Percentiles rank a stretch among this genome's conserved stretches.
Evolutionary conservation across 176 grass and related monocot species (phyloP).

Genomic region (Hsuehochloa calcarea): DNA sequence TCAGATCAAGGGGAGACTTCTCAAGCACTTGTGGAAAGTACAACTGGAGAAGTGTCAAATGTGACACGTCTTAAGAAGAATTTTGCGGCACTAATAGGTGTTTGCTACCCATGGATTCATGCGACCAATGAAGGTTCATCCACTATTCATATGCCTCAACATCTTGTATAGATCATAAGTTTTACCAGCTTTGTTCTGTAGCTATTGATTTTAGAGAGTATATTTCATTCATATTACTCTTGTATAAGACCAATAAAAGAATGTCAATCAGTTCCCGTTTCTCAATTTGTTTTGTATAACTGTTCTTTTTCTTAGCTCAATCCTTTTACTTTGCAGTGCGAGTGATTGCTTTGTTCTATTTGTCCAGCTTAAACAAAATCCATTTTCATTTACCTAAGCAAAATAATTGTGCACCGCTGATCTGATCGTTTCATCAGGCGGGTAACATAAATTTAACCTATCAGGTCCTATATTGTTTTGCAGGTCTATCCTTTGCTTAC

Average conservation of each 20-base stretch:
- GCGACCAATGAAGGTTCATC: constrained; percentile 84
- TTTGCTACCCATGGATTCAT: constrained; percentile 99
- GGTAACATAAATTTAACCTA: constrained; percentile 22
- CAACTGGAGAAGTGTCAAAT: constrained; percentile 50
- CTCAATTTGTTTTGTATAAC: neutral
- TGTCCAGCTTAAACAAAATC: neutral
- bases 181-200: constrained; percentile 4
- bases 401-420: neutral
- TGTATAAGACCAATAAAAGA: neutral
- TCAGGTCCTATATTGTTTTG: constrained; percentile 17
- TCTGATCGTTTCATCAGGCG: constrained; percentile 21
- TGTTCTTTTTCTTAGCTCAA: neutral
- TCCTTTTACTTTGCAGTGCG: neutral
- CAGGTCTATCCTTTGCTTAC: constrained; percentile 91
- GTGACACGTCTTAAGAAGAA: constrained; percentile 70
- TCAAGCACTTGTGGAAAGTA: constrained; percentile 36
- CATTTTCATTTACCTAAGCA: constrained; percentile 8
- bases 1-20: constrained; percentile 72
- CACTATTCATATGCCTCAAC: constrained; percentile 9
- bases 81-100: constrained; percentile 57
- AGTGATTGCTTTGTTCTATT: constrained; percentile 8
- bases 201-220: constrained; percentile 10
- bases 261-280: neutral
- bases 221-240: neutral
- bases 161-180: constrained; percentile 1